Conservation (phyloP, 768 basidiomycete species). For the Tylopilus vinaceipallidus region DNA sequence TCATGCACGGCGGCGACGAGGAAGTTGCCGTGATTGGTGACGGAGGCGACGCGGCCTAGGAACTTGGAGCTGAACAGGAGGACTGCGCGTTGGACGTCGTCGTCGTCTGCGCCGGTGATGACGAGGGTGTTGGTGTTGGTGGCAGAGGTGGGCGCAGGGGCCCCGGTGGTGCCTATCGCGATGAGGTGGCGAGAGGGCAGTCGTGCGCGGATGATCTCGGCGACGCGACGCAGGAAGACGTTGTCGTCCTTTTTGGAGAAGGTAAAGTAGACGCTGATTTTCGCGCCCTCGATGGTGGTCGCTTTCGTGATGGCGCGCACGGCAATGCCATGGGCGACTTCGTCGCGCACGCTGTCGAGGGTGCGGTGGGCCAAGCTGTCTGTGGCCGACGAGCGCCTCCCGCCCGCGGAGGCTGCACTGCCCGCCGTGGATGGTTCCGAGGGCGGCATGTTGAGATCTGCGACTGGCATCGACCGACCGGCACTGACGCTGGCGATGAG, state of each 20-base stretch:
- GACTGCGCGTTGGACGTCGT: constrained; percentile 63
- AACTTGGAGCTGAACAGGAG: constrained; percentile 68
- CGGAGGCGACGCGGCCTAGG: constrained; percentile 52
- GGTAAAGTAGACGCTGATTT: constrained; percentile 59
- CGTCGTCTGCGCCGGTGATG: constrained; percentile 53
- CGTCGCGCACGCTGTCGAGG: constrained; percentile 57
- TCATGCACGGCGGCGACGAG: constrained; percentile 52
- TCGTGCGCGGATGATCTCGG: constrained; percentile 42
- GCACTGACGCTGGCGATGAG: too few relatives aligned
- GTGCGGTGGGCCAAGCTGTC: constrained; percentile 36
- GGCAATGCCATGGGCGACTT: constrained; percentile 58
- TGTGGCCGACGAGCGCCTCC: constrained; percentile 4
- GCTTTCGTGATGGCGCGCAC: constrained; percentile 51
- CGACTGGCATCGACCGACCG: too few relatives aligned
- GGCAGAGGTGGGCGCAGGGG: constrained; percentile 27
- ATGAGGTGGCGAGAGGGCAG: constrained; percentile 49
- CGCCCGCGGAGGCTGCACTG: constrained; percentile 3
- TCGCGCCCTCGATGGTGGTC: constrained; percentile 49
- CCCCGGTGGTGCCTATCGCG: constrained; percentile 50
- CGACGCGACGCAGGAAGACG: constrained; percentile 55
- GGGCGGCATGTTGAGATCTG: constrained; percentile 27
- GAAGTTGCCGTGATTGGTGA: constrained; percentile 33
- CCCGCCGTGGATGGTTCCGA: constrained; percentile 28
- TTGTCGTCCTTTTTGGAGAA: constrained; percentile 58
- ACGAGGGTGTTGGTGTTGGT: constrained; percentile 46